These are phyloP conservation scores for Venturia aucupariae DNA, from an alignment of 2,329 filamentous ascomycete species.

Conservation along the genomic window DNA sequence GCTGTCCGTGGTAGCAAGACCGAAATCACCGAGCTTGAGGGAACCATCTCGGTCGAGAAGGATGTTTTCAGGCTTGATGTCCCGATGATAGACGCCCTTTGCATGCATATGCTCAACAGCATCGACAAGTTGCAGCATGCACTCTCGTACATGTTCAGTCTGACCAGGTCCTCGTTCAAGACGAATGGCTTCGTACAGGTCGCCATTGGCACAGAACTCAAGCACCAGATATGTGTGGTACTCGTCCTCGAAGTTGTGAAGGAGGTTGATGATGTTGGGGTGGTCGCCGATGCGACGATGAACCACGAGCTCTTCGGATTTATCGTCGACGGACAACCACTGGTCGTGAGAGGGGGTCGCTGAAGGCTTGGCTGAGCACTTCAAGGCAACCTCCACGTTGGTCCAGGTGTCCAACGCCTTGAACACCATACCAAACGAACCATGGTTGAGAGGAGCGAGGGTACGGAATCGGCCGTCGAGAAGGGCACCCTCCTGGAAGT, in stretches of 20 bases:
- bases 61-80: constrained; percentile 99
- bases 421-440: constrained; percentile 98
- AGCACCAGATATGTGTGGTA: constrained; percentile 85
- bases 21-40: constrained; percentile 97
- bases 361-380: constrained; percentile 81
- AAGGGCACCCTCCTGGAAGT: constrained; percentile 69
- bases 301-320: constrained; percentile 69
- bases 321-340: constrained; percentile 68
- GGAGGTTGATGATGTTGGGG: constrained; percentile 85
- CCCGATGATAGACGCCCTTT: constrained; percentile 87
- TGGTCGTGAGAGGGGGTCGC: constrained; percentile 51
- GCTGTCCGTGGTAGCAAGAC: constrained; percentile 76
- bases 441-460: constrained; percentile 91
- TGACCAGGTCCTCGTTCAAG: constrained; percentile 78
- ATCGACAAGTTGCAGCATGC: constrained; percentile 90
- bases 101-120: constrained; percentile 85
- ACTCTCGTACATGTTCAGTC: constrained; percentile 92
- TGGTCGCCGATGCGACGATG: constrained; percentile 73
- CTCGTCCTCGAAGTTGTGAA: constrained; percentile 86
- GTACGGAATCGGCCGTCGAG: constrained; percentile 86
- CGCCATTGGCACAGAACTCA: constrained; percentile 90
- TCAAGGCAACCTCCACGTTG: constrained; percentile 79
- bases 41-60: constrained; percentile 78
- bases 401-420: constrained; percentile 73
- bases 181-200: constrained; percentile 95